A percentile compares a stretch with the other conserved stretches of the same genome.
Conservation (phyloP, 2,329 filamentous ascomycete genomes). For the Endoconidiophora laricicola region DNA sequence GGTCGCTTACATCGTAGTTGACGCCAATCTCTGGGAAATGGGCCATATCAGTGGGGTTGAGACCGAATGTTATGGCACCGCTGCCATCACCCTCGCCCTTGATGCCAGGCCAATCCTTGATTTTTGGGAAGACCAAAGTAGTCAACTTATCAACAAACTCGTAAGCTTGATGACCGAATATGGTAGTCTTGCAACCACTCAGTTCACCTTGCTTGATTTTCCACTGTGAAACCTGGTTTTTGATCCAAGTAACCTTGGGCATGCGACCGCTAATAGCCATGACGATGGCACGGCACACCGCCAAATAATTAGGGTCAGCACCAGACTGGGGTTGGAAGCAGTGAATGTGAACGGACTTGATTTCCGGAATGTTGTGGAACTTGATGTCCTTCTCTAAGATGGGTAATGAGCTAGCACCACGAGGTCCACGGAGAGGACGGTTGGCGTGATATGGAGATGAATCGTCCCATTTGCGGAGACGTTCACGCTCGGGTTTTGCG, state of each 20-base stretch:
- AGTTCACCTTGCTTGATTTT: constrained; percentile 53
- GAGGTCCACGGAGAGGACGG: constrained; percentile 65
- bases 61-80: constrained; percentile 74
- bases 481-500: constrained; percentile 36
- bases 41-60: constrained; percentile 57
- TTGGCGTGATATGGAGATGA: constrained; percentile 91
- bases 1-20: constrained; percentile 73
- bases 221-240: constrained; percentile 58
- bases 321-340: constrained; percentile 53
- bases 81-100: constrained; percentile 59
- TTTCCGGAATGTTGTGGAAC: constrained; percentile 71
- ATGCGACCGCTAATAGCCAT: constrained; percentile 73
- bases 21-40: constrained; percentile 88
- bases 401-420: constrained; percentile 54
- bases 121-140: constrained; percentile 78
- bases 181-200: constrained; percentile 58
- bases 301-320: constrained; percentile 56
- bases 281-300: constrained; percentile 68
- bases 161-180: constrained; percentile 66
- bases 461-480: constrained; percentile 72
- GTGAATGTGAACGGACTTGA: constrained; percentile 69
- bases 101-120: constrained; percentile 81
- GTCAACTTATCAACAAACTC: constrained; percentile 84
- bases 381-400: constrained; percentile 57
- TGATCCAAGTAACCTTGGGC: constrained; percentile 52